Percentiles rank a stretch among this genome's conserved stretches.
These are phyloP conservation scores for Populus nigra DNA, from an alignment of 345 rosid genomes.

Conservation along the genomic window DNA sequence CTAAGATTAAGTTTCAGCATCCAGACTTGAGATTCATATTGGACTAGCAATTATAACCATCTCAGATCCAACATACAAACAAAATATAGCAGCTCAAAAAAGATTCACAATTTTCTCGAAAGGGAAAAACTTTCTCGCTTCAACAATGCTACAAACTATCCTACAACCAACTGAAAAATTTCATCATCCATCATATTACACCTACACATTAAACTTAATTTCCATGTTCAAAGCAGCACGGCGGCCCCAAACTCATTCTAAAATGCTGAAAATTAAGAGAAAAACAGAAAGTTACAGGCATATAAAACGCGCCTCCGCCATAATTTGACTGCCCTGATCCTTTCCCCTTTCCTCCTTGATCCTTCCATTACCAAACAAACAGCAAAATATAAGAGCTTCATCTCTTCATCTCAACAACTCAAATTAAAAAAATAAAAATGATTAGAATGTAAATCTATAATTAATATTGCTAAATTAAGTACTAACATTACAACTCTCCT, in stretches of 20 bases:
- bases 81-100: background rate
- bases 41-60: background rate
- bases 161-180: background rate
- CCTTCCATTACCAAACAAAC: slow-evolving; percentile 35
- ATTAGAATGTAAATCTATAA: no score
- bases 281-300: slow-evolving; percentile 30
- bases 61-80: background rate
- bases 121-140: background rate
- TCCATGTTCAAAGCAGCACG: background rate
- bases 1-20: background rate
- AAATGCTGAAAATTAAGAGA: background rate
- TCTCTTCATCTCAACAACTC: background rate
- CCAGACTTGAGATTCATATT: background rate
- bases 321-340: slow-evolving; percentile 46
- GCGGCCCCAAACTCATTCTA: background rate
- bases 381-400: background rate
- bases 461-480: background rate
- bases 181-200: background rate
- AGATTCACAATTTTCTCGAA: background rate
- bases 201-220: background rate
- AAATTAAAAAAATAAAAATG: background rate
- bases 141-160: background rate
- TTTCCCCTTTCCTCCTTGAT: slow-evolving; percentile 35
- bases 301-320: slow-evolving; percentile 60
- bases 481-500: no score